phyloP scores from a whole-genome alignment of 495 filamentous ascomycete genomes.

The Chaetomium fimeti region DNA sequence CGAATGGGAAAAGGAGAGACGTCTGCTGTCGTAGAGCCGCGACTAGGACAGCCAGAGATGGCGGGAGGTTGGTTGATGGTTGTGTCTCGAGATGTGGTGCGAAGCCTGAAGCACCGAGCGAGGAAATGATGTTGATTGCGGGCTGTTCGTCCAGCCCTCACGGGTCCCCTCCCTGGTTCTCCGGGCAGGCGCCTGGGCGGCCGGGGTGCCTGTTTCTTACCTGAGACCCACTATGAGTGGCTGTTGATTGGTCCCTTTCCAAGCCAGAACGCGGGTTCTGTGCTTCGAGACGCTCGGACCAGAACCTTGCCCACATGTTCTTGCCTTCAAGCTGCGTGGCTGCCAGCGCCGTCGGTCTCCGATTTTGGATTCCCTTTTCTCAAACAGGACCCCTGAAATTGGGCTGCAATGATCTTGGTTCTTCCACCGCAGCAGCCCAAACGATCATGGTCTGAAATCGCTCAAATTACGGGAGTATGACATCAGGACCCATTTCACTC shows the following conservation, averaged over 20 bases:
- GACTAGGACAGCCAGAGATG: neutral
- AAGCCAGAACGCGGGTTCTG: neutral
- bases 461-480: neutral
- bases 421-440: neutral
- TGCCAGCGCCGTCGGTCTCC: conserved; percentile 1
- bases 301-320: neutral
- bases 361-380: neutral
- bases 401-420: neutral
- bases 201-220: neutral
- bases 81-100: conserved; percentile 12
- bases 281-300: conserved; percentile 5
- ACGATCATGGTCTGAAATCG: neutral
- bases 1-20: conserved; percentile 11
- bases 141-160: conserved; percentile 3
- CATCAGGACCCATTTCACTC: neutral
- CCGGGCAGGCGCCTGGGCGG: conserved; percentile 2
- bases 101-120: neutral
- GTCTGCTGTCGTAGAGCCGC: conserved; percentile 18
- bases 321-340: no score
- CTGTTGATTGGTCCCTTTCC: neutral
- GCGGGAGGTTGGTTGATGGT: conserved; percentile 13
- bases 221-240: neutral
- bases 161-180: neutral
- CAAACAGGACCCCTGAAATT: neutral
- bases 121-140: conserved; percentile 23